A percentile compares a stretch with the other conserved stretches of the same genome.
These are phyloP conservation scores for Tuber brumale DNA, from an alignment of 495 filamentous ascomycete genomes.

Conservation along the genomic window DNA sequence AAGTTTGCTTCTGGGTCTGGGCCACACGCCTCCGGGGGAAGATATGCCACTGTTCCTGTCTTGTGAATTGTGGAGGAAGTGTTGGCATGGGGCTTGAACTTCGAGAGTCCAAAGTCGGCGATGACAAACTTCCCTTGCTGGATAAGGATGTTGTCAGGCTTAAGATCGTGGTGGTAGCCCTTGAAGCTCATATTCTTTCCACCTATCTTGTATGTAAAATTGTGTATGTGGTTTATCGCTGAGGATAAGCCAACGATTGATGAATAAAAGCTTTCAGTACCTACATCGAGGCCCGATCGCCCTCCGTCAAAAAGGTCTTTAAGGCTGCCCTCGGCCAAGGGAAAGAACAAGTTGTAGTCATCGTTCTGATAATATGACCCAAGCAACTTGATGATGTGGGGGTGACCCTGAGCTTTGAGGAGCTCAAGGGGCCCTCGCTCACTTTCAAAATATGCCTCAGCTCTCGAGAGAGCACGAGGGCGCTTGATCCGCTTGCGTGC, in stretches of 20 bases:
- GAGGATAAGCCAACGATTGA: constrained; percentile 13
- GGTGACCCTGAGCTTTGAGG: constrained; percentile 5
- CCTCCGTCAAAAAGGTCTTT: constrained; percentile 5
- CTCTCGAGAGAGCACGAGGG: neutral
- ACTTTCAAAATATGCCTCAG: neutral
- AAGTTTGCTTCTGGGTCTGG: neutral
- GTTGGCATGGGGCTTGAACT: neutral
- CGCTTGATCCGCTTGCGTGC: neutral
- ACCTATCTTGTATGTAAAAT: neutral
- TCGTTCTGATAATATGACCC: neutral
- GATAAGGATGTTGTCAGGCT: constrained; percentile 32
- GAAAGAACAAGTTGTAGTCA: constrained; percentile 10
- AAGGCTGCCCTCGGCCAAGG: constrained; percentile 12
- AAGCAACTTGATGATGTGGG: constrained; percentile 21
- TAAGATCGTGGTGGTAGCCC: constrained; percentile 34
- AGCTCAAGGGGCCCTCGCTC: constrained; percentile 7
- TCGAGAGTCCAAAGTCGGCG: constrained; percentile 26
- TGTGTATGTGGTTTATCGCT: constrained; percentile 18
- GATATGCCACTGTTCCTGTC: constrained; percentile 4
- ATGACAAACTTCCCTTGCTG: constrained; percentile 18
- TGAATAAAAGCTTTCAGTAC: neutral
- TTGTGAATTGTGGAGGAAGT: neutral
- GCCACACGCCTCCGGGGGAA: constrained; percentile 2
- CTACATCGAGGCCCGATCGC: neutral
- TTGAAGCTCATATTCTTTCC: neutral